Percentiles rank a stretch among this genome's conserved stretches.
These are phyloP conservation scores for Trichoderma cornu-damae DNA, from an alignment of 2,329 filamentous ascomycete species.

Conservation along the genomic window DNA sequence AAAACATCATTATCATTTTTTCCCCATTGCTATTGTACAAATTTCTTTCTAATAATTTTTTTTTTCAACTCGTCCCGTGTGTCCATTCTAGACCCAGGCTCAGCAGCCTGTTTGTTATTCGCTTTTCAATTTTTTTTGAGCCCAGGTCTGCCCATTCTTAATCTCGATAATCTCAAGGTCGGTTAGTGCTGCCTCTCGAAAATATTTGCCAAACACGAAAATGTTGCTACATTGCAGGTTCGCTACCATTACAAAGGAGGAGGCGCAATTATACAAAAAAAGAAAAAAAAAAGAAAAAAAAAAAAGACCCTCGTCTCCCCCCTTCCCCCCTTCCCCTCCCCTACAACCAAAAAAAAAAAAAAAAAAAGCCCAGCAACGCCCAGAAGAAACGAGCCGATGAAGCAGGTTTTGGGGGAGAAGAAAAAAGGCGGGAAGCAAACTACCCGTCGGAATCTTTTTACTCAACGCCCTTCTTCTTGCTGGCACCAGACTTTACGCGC, in stretches of 20 bases:
- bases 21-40: constrained; percentile 1
- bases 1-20: constrained; percentile 8
- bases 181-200: background rate
- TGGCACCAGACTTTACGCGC: constrained; percentile 56
- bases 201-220: background rate
- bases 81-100: background rate
- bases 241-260: background rate
- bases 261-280: background rate
- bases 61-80: background rate
- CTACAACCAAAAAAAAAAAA: background rate
- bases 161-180: background rate
- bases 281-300: background rate
- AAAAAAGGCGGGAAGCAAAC: background rate
- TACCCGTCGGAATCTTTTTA: constrained; percentile 21
- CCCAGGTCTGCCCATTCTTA: background rate
- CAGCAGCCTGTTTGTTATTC: background rate
- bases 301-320: background rate
- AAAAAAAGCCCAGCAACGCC: background rate
- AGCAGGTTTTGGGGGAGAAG: background rate
- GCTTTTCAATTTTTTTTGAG: background rate
- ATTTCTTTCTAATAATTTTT: constrained; percentile 1
- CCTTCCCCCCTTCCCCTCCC: background rate
- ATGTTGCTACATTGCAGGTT: constrained; percentile 8
- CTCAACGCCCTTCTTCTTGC: constrained; percentile 38
- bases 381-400: background rate